Conservation (phyloP, 1,139 yeast species). For the Kodamaea suecica region DNA sequence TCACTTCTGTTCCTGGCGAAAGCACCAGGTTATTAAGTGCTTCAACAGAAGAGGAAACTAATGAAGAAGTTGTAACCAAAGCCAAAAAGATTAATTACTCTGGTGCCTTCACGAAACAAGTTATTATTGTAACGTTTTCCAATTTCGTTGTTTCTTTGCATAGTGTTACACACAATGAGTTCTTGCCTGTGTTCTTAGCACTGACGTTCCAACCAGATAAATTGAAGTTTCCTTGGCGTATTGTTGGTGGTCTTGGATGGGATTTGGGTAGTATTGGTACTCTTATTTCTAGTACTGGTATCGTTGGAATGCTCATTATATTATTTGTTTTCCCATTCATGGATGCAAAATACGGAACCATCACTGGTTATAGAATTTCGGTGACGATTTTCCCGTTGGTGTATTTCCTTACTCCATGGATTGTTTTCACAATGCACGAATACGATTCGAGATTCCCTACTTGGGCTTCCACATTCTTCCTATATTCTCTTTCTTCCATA, state of each 20-base stretch:
- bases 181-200: slow-evolving; percentile 58
- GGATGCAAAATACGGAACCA: slow-evolving; percentile 48
- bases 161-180: slow-evolving; percentile 52
- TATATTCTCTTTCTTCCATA: slow-evolving; percentile 27
- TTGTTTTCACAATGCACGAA: slow-evolving; percentile 40
- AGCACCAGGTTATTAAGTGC: background rate
- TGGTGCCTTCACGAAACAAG: slow-evolving; percentile 32
- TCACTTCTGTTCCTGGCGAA: slow-evolving; percentile 1
- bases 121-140: slow-evolving; percentile 38
- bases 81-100: slow-evolving; percentile 14
- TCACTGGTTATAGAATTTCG: slow-evolving; percentile 42
- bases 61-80: slow-evolving; percentile 1
- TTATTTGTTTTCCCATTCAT: slow-evolving; percentile 52
- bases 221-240: slow-evolving; percentile 44
- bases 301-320: slow-evolving; percentile 52
- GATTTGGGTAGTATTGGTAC: slow-evolving; percentile 42
- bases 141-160: slow-evolving; percentile 48
- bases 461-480: slow-evolving; percentile 21
- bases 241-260: slow-evolving; percentile 50
- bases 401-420: slow-evolving; percentile 49
- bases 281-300: slow-evolving; percentile 54
- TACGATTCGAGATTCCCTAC: slow-evolving; percentile 26
- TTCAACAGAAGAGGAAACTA: background rate
- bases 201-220: slow-evolving; percentile 34
- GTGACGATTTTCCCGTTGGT: slow-evolving; percentile 44